Base-by-base conservation (phyloP, 768 basidiomycete species). In the Boletellus sp. region DNA sequence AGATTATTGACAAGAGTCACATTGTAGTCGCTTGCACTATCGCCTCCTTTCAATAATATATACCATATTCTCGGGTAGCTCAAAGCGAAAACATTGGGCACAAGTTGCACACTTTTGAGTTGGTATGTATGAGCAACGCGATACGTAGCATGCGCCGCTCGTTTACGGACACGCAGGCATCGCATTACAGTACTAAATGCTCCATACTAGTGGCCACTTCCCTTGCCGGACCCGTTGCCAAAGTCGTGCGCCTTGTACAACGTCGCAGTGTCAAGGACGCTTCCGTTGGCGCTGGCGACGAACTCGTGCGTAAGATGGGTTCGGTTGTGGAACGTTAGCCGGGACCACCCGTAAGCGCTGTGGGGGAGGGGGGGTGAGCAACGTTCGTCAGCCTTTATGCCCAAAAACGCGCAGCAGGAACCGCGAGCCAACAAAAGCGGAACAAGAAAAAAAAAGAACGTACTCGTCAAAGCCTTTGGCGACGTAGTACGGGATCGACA, bases 271-370 rank as follows among this genome's bases (percentile, higher is more conserved):
- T 65, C 63, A 7, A 65, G 47, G 9, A 65, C 42, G 12, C 41
- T 57, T 17, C 63, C 64, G n/a, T 66, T 65, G 6, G 64, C 64
- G 28, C 63, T 65, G 33, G 64, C 59, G 19, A 63, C 50, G 16
- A 65, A 66, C 45, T 65, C 63, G 38, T 65, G 63, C 4, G 63
- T 66, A 34, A 65, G 50, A 22, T 65, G 63, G 8, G 64, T 65
- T 26, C 59, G 55, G 32, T 65, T 66, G 46, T 66, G 64, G 55
- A 65, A 64, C 28, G 57, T 66, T 35, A 66, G 38, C 22, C 61
- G 55, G 17, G 63, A 65, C 63, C 63, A 65, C 31, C 63, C 63
- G 17, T 65, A 65, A 2, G 59, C 15, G 11, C 63, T 51, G 24
- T 37, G 28, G 9, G 1, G 9, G 11, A 28, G 3, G n/a, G n/a